Conservation (phyloP, 768 basidiomycete species). For the Russula abietina region DNA sequence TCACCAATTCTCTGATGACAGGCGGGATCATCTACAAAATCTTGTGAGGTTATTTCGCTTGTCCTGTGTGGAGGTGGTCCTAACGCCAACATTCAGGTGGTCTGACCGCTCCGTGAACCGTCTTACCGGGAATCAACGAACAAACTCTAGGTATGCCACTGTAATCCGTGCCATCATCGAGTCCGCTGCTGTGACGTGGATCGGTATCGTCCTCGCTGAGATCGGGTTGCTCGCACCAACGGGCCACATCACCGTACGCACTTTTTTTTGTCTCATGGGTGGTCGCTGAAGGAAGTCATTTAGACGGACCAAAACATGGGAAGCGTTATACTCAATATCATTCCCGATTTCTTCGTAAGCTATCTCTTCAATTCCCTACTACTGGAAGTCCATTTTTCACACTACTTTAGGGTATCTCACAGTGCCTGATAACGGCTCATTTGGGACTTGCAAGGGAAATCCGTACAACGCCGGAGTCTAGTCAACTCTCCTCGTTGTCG, state of each 20-base stretch:
- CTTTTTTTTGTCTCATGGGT: background rate
- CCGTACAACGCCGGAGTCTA: background rate
- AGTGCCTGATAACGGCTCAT: slow-evolving; percentile 27
- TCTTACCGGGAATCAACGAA: background rate
- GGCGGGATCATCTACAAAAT: slow-evolving; percentile 26
- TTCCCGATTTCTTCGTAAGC: slow-evolving; percentile 20
- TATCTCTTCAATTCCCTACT: too few species aligned
- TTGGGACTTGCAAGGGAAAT: slow-evolving; percentile 23
- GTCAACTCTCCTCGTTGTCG: background rate
- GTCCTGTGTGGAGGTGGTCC: background rate
- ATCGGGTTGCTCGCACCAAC: slow-evolving; percentile 25
- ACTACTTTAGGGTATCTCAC: slow-evolving; percentile 27
- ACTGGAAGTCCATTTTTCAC: background rate
- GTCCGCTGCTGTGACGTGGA: slow-evolving; percentile 28
- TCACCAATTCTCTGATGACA: slow-evolving; percentile 26
- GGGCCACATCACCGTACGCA: slow-evolving; percentile 23
- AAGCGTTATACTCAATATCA: background rate
- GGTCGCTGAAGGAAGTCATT: background rate
- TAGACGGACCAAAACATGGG: slow-evolving; percentile 5
- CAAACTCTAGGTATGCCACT: background rate
- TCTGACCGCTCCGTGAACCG: background rate
- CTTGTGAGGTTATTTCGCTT: slow-evolving; percentile 16
- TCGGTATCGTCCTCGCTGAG: slow-evolving; percentile 28
- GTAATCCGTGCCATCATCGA: slow-evolving; percentile 26
- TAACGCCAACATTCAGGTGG: slow-evolving; percentile 1